These are phyloP conservation scores for Leccinum barrowsii DNA, from an alignment of 768 basidiomycete genomes.

Conservation along the genomic window DNA sequence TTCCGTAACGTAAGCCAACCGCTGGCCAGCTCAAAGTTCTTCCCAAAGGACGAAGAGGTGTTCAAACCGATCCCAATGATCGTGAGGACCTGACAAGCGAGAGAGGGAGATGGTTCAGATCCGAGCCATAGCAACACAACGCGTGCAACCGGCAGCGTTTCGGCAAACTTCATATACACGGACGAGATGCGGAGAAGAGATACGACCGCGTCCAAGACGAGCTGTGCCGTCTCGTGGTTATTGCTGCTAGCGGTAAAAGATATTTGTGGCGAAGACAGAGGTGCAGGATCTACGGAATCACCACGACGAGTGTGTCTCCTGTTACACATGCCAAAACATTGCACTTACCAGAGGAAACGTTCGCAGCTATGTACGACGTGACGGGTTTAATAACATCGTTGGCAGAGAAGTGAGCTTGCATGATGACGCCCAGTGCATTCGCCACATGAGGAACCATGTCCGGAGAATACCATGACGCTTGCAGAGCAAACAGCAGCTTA, in stretches of 20 bases:
- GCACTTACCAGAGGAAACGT: constrained; percentile 61
- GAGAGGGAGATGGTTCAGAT: constrained; percentile 58
- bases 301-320: neutral
- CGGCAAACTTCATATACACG: constrained; percentile 66
- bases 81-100: constrained; percentile 56
- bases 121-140: constrained; percentile 79
- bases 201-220: constrained; percentile 63
- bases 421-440: constrained; percentile 57
- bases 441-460: constrained; percentile 48
- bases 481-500: constrained; percentile 76
- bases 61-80: constrained; percentile 56
- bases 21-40: constrained; percentile 81
- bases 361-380: constrained; percentile 81
- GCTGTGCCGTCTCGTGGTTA: constrained; percentile 57
- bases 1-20: constrained; percentile 78
- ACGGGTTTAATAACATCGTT: constrained; percentile 82
- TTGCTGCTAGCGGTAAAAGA: constrained; percentile 17
- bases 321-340: neutral
- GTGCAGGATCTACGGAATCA: neutral
- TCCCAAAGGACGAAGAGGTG: constrained; percentile 58
- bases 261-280: constrained; percentile 10
- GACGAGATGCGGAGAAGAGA: constrained; percentile 53
- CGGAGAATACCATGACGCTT: constrained; percentile 70
- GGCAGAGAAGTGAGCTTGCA: constrained; percentile 63
- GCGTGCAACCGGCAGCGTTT: constrained; percentile 72